Base-by-base conservation (phyloP, 169 alveolate species). In the Plasmodium cynomolgi region DNA sequence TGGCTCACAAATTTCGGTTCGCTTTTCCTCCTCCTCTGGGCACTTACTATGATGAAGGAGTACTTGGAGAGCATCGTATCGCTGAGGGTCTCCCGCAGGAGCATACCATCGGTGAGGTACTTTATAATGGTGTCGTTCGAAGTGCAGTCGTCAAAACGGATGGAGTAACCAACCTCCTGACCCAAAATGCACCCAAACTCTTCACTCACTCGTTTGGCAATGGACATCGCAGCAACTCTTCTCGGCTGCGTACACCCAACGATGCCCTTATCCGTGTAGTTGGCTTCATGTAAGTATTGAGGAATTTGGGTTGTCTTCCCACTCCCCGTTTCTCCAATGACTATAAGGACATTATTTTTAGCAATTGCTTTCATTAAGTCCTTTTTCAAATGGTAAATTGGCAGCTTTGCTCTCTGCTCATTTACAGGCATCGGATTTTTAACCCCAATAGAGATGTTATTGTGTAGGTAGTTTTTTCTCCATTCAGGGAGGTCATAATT, bases 21-120 rank as follows among this genome's bases (percentile, higher is more conserved):
- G 34, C 54, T 72, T 9, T 81, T 20, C 23, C n/a, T n/a, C 29
- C 47, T 20, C 56, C 23, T 1, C 72, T 56, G 44, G 54, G 7
- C 8, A n/a, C 91, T 68, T 83, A 94, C 96, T 96, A 99, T 98
- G 23, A 99, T 98, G 44, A 98, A 99, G 56, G 99, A 98, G 95
- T 99, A 99, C 47, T 96, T 95, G 9, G 97, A 91, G 81, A 99
- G 96, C 91, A 96, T 90, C 33, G 99, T 96, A 93, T 99, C 99
- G 23, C 98, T 96, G 34, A 99, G 96, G 13, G 99, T 99, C 96
- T 99, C 99, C 90, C 99, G 95, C 31, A 99, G 95, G 15, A 99
- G 98, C 99, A 99, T 98, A 50, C 99, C 99, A 84, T 99, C 99
- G 1, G 99, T 99, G 99, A 99, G 98, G 96, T 99, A 99, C 95